Evolutionary conservation across 2,329 filamentous ascomycete species (phyloP).

Genomic region (Metarhizium guizhouense): DNA sequence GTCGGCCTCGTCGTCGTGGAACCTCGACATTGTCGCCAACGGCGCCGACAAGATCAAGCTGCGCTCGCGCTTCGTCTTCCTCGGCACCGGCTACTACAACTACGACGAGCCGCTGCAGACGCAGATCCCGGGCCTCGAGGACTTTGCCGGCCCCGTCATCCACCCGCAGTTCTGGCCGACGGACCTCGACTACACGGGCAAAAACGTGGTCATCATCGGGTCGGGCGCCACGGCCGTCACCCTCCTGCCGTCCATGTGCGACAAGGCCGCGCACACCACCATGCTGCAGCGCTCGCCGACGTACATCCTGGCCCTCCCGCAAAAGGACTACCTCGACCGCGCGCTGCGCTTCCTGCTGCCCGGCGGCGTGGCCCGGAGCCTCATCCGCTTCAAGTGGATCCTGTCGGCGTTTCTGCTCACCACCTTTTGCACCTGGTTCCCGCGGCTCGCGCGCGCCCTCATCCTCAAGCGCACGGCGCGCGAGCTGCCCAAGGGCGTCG

Average conservation of each 20-base stretch:
- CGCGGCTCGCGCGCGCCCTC: constrained; percentile 35
- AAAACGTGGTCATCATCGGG: constrained; percentile 62
- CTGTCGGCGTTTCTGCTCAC: constrained; percentile 39
- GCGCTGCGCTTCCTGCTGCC: constrained; percentile 33
- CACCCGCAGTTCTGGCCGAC: constrained; percentile 69
- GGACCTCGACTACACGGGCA: constrained; percentile 51
- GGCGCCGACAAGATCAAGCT: constrained; percentile 12
- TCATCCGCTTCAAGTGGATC: constrained; percentile 34
- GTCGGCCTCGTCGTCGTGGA: constrained; percentile 44
- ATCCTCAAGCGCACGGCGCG: constrained; percentile 33
- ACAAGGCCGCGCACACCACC: constrained; percentile 55
- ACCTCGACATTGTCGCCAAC: constrained; percentile 28
- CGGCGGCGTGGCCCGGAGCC: constrained; percentile 34
- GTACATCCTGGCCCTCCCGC: constrained; percentile 50
- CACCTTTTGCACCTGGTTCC: constrained; percentile 27
- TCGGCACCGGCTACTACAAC: constrained; percentile 59
- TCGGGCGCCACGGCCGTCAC: constrained; percentile 71
- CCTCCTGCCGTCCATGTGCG: constrained; percentile 56
- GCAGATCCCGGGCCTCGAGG: constrained; percentile 53
- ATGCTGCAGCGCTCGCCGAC: constrained; percentile 70
- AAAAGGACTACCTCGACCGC: constrained; percentile 23
- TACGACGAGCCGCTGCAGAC: constrained; percentile 51
- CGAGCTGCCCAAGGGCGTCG: constrained; percentile 39
- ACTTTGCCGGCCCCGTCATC: constrained; percentile 53
- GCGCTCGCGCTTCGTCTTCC: constrained; percentile 45